Percentiles rank a stretch among this genome's conserved stretches.
Conservation (phyloP, 1,139 yeast genomes). For the Sporopachydermia cereana region DNA sequence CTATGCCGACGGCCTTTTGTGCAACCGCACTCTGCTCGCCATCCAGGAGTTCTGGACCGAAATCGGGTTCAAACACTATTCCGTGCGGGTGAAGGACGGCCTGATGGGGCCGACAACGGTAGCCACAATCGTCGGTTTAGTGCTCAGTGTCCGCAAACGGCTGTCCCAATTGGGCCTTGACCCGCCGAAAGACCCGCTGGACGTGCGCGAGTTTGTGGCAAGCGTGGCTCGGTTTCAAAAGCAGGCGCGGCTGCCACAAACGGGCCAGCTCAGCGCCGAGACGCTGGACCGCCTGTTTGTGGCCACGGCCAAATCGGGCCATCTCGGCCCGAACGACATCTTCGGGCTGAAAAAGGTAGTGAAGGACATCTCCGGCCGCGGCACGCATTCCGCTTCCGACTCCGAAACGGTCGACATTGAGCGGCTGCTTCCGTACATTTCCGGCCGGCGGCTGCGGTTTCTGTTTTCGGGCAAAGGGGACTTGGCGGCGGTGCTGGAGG, state of each 20-base stretch:
- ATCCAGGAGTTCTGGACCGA: constrained; percentile 73
- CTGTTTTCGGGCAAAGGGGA: constrained; percentile 38
- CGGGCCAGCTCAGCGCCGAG: constrained; percentile 48
- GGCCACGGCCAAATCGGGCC: constrained; percentile 37
- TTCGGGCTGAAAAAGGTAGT: constrained; percentile 57
- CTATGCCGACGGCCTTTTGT: constrained; percentile 74
- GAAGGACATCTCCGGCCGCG: constrained; percentile 45
- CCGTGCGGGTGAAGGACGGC: constrained; percentile 34
- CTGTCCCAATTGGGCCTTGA: constrained; percentile 63
- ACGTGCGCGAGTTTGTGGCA: constrained; percentile 49
- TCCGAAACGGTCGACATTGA: constrained; percentile 42
- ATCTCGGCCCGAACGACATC: constrained; percentile 32
- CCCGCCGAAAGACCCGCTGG: constrained; percentile 81
- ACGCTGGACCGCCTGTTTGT: constrained; percentile 51
- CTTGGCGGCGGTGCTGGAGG: not conserved
- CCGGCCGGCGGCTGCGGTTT: constrained; percentile 36
- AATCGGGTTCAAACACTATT: constrained; percentile 52
- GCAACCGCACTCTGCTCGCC: constrained; percentile 66
- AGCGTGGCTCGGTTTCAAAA: constrained; percentile 61
- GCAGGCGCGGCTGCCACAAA: constrained; percentile 45
- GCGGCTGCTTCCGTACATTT: constrained; percentile 29
- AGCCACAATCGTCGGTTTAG: constrained; percentile 53
- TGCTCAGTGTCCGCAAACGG: constrained; percentile 55
- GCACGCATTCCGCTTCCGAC: constrained; percentile 31
- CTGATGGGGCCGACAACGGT: constrained; percentile 55